A percentile compares a stretch with the other conserved stretches of the same genome.
Evolutionary conservation across 305 asterid genomes (phyloP).

Genomic region (Vinca major): DNA sequence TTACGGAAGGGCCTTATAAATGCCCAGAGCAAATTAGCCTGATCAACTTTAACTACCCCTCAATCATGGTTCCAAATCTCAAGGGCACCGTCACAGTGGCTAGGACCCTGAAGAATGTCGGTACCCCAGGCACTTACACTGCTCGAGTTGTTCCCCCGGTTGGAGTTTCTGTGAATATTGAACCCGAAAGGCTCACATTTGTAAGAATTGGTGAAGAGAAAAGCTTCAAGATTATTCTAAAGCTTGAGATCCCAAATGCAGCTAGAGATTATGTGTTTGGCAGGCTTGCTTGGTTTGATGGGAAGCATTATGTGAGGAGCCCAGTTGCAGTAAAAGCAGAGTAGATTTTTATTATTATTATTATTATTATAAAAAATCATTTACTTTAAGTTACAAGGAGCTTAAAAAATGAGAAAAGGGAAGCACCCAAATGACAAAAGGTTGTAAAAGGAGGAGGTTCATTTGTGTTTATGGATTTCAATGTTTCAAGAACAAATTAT

Average conservation of each 20-base stretch:
- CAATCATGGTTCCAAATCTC: conserved; percentile 70
- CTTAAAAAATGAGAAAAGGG: too few relatives aligned
- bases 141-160: conserved; percentile 48
- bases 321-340: conserved; percentile 27
- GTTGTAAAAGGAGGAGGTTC: too few relatives aligned
- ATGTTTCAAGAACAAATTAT: too few relatives aligned
- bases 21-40: conserved; percentile 38
- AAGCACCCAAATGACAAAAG: too few relatives aligned
- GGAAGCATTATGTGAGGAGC: conserved; percentile 31
- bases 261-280: conserved; percentile 53
- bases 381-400: too few relatives aligned
- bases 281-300: conserved; percentile 28
- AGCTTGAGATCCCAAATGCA: conserved; percentile 22
- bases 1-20: conserved; percentile 27
- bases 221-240: conserved; percentile 37
- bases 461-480: too few relatives aligned
- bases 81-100: conserved; percentile 39
- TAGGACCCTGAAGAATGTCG: conserved; percentile 71
- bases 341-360: neutral
- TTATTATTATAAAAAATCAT: too few relatives aligned
- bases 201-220: conserved; percentile 50
- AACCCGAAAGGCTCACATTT: conserved; percentile 47
- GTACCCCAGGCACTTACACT: conserved; percentile 53
- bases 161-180: conserved; percentile 37
- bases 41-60: conserved; percentile 64